Conservation (phyloP, 176 grass and related monocot species). For the Oryza glumipatula region DNA sequence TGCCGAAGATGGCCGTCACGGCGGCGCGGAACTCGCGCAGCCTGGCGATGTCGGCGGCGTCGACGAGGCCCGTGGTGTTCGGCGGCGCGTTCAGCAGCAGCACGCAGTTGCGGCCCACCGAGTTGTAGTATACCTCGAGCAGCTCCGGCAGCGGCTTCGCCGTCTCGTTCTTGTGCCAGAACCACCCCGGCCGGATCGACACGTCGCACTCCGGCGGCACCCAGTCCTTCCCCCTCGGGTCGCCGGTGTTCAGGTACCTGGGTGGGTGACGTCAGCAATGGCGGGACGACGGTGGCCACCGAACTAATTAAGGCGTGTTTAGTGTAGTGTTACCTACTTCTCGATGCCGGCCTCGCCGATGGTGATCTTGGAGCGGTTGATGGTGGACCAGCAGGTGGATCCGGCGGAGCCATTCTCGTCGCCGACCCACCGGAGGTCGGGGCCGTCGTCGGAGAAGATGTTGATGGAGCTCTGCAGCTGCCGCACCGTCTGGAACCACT, state of each 20-base stretch:
- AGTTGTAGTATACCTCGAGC: slow-evolving; percentile 89
- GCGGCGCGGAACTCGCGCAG: slow-evolving; percentile 72
- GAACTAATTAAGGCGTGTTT: no score
- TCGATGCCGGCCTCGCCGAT: slow-evolving; percentile 69
- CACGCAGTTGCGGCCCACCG: slow-evolving; percentile 93
- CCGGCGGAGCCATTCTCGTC: slow-evolving; percentile 88
- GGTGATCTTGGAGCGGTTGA: slow-evolving; percentile 73
- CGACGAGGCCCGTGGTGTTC: slow-evolving; percentile 68
- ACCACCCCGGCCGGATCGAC: slow-evolving; percentile 90
- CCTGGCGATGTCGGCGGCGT: slow-evolving; percentile 61
- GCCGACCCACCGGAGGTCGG: slow-evolving; percentile 90
- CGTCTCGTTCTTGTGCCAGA: slow-evolving; percentile 95
- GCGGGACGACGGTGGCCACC: no score
- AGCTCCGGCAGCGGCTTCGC: slow-evolving; percentile 72
- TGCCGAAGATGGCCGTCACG: slow-evolving; percentile 58
- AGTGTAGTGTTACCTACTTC: slow-evolving; percentile 32
- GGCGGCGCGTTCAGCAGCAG: slow-evolving; percentile 94
- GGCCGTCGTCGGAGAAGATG: slow-evolving; percentile 95
- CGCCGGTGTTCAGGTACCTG: slow-evolving; percentile 86
- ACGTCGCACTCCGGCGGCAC: slow-evolving; percentile 97
- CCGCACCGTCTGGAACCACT: slow-evolving; percentile 88
- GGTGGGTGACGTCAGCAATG: slow-evolving; percentile 21
- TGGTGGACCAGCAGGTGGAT: slow-evolving; percentile 81
- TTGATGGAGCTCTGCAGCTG: slow-evolving; percentile 86
- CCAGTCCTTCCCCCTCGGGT: slow-evolving; percentile 72